Evolutionary conservation across 176 grass and related monocot genomes (phyloP), one percentile per base, ranked within the genome.

Genomic region (Cocos nucifera): DNA sequence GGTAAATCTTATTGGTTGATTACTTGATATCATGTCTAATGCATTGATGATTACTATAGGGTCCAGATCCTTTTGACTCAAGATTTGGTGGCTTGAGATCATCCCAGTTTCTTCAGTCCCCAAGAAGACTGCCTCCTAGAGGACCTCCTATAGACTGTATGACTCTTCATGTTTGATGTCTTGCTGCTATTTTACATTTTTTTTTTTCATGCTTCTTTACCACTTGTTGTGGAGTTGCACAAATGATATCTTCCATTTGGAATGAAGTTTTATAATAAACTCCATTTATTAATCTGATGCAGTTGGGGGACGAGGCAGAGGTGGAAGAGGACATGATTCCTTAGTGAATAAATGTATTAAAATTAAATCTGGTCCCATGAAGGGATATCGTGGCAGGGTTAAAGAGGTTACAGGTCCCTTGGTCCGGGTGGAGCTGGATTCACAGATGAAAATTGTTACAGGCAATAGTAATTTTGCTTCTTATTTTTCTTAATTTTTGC

Each of bases 371-470:
- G 94, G 88, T 23, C 82, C 84, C 59, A 86, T 70, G 20, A 98
- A 98, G 52, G 94, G 94, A 50, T 98, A 98, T 59, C 84, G 87
- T 58, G 94, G 94, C 14, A 79, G 94, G 19, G 82, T 98, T 78
- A 86, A 84, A 75, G 84, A 98, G 85, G 75, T 93, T 48, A 89
- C 77, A 32, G 88, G 94, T 52, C 50, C 25, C 51, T 76, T 71
- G 27, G 82, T 98, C 18, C 94, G 85, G 53, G 79, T 98, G 25
- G 94, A 98, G 54, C 84, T 98, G 73, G 94, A 98, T 77, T 98
- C 94, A 21, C 76, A 86, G 71, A 98, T 93, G 94, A 98, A 86
- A 66, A 86, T 85, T 49, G 85, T 98, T 15, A 89, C 85, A 79
- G 94, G 94, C 81, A 74, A 73, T 44, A 70, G 54, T 44, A 44